A percentile compares a stretch with the other conserved stretches of the same genome.
Evolutionary conservation across 495 filamentous ascomycete species (phyloP).

Genomic region (Evernia prunastri): DNA sequence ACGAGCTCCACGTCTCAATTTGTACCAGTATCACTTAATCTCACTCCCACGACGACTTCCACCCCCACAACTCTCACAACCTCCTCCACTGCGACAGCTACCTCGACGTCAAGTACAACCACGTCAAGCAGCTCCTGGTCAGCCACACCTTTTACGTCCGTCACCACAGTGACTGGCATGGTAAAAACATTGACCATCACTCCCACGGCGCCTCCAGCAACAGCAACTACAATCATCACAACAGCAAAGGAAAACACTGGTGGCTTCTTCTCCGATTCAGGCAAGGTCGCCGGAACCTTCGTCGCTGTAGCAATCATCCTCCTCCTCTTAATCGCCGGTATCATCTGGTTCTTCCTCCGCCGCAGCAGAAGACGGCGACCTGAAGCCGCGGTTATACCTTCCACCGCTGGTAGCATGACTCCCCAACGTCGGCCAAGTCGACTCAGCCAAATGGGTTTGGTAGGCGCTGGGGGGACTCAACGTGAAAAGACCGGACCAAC

Average conservation of each 20-base stretch:
- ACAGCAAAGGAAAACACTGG: slow-evolving; percentile 30
- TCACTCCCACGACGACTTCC: slow-evolving; percentile 16
- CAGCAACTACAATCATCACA: slow-evolving; percentile 24
- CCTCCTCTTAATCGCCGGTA: slow-evolving; percentile 30
- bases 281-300: slow-evolving; percentile 45
- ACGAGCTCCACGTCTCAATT: slow-evolving; percentile 18
- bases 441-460: slow-evolving; percentile 43
- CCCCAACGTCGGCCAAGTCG: slow-evolving; percentile 39
- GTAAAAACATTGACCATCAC: slow-evolving; percentile 48
- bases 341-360: slow-evolving; percentile 41
- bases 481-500: slow-evolving; percentile 28
- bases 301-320: slow-evolving; percentile 40
- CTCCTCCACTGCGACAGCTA: slow-evolving; percentile 24
- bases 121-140: slow-evolving; percentile 30
- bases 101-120: slow-evolving; percentile 20
- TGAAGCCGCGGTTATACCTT: slow-evolving; percentile 25
- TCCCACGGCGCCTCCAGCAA: slow-evolving; percentile 32
- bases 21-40: slow-evolving; percentile 15
- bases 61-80: slow-evolving; percentile 27
- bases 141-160: slow-evolving; percentile 39
- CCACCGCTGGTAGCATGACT: slow-evolving; percentile 27
- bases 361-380: slow-evolving; percentile 34
- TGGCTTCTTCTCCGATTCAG: slow-evolving; percentile 38
- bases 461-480: slow-evolving; percentile 20
- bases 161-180: slow-evolving; percentile 44